Conservation (phyloP, 305 asterid species). For the Rubia balearica region DNA sequence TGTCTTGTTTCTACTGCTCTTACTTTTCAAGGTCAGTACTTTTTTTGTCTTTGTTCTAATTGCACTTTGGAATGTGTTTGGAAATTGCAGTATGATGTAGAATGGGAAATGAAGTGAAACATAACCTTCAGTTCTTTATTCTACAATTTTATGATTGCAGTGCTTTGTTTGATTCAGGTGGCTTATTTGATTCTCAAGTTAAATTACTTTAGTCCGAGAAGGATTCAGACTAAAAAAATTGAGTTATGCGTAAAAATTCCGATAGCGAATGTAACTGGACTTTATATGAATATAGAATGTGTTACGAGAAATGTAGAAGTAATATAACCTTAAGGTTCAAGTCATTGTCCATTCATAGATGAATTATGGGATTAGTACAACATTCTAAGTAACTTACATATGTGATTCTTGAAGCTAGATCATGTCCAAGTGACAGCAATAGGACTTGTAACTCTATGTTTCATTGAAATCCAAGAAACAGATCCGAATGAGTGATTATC, state of each 20-base stretch:
- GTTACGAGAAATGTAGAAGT: neutral
- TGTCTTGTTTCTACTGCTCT: neutral
- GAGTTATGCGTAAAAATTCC: neutral
- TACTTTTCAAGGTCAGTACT: neutral
- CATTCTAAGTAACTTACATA: neutral
- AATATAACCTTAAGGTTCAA: neutral
- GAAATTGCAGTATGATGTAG: neutral
- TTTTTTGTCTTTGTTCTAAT: neutral
- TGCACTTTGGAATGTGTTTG: neutral
- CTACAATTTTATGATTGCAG: neutral
- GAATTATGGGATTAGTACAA: neutral
- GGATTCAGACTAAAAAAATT: no score
- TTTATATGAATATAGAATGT: neutral
- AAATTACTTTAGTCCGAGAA: neutral
- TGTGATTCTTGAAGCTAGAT: neutral
- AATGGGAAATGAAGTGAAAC: neutral
- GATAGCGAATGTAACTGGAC: no score
- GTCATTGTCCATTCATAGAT: neutral
- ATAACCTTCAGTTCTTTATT: neutral
- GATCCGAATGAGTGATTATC: constrained; percentile 47
- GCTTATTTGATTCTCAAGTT: neutral
- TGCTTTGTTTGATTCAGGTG: neutral
- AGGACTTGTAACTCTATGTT: constrained; percentile 56
- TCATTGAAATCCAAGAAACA: constrained; percentile 42
- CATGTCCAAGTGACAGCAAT: constrained; percentile 55